Percentiles rank a stretch among this genome's conserved stretches.
phyloP scores from a whole-genome alignment of 2,329 filamentous ascomycete species.

The Elsinoe ampelina region DNA sequence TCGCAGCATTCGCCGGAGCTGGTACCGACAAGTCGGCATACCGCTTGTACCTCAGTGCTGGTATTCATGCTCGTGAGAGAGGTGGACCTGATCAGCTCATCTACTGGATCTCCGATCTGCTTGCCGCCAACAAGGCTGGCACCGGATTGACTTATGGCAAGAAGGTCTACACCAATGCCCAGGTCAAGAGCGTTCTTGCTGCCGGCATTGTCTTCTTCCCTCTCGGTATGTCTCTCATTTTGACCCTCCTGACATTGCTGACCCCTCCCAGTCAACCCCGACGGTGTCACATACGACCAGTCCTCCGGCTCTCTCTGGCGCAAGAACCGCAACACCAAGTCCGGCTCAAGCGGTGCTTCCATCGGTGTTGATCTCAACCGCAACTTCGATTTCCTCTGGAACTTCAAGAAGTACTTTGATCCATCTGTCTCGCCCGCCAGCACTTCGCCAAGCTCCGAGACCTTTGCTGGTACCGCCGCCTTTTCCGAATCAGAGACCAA shows the following conservation, averaged over 20 bases:
- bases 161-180: slow-evolving; percentile 42
- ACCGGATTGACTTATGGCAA: slow-evolving; percentile 45
- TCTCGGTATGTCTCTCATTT: not conserved
- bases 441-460: slow-evolving; percentile 36
- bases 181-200: slow-evolving; percentile 44
- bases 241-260: too few species aligned
- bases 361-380: slow-evolving; percentile 47
- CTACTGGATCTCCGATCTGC: slow-evolving; percentile 50
- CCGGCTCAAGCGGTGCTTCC: slow-evolving; percentile 24
- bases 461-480: slow-evolving; percentile 43
- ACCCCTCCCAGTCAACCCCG: slow-evolving; percentile 40
- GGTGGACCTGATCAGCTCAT: slow-evolving; percentile 48
- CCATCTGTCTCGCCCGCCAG: slow-evolving; percentile 33
- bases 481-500: slow-evolving; percentile 50
- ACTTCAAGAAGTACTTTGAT: slow-evolving; percentile 41
- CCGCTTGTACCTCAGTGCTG: slow-evolving; percentile 45
- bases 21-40: slow-evolving; percentile 35
- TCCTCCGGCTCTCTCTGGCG: slow-evolving; percentile 44
- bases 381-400: slow-evolving; percentile 51
- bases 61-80: slow-evolving; percentile 50
- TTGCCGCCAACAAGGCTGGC: slow-evolving; percentile 43
- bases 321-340: slow-evolving; percentile 46
- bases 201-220: slow-evolving; percentile 47
- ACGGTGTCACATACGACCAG: slow-evolving; percentile 46
- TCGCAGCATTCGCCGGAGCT: slow-evolving; percentile 38